Evolutionary conservation across 1,284 basidiomycete genomes (phyloP), one percentile per base, ranked within the genome.

Genomic region (Filobasidium uniguttulatum): DNA sequence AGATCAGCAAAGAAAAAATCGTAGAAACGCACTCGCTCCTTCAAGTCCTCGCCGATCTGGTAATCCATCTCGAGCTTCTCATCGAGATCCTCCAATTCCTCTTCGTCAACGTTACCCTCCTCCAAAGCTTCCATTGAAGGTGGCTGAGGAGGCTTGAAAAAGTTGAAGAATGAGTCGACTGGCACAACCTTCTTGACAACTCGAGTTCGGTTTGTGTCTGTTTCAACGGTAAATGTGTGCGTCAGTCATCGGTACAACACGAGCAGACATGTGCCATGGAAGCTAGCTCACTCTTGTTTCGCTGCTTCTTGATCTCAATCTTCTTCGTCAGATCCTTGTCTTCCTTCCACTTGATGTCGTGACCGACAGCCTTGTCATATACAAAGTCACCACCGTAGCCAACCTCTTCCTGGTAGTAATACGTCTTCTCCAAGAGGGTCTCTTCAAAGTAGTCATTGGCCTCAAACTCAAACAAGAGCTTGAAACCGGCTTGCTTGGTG

Each of bases 241-340:
- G 37, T 17, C 28, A 20, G 22, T 12, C 12, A 22, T 29, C n/a
- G 35, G 23, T 12, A 23, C 14, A 15, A 8, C 9, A 17, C 15
- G 25, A 26, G 25, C 17, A 14, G 14, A 29, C 19, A 9, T 22
- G 3, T 12, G 25, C 30, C 17, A 2, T 10, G 26, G 23, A 45
- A 29, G 9, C 19, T 12, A 19, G 72, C 80, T 54, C 62, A 91
- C 88, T 88, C 77, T 97, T 98, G 75, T 97, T 97, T 62, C 91
- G 77, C 73, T 97, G 93, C 77, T 96, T 97, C 79, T 96, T 96
- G 69, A 96, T 91, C 75, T 97, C 93, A 61, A 89, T 83, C 73
- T 88, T 86, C 74, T 91, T 90, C 49, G 91, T 97, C 54, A 97
- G 75, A 72, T 98, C 88, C 75, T 93, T 93, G 62, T 94, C 93